Base-by-base conservation (phyloP, 2,329 filamentous ascomycete genomes). In the Aspergillus sp. region DNA sequence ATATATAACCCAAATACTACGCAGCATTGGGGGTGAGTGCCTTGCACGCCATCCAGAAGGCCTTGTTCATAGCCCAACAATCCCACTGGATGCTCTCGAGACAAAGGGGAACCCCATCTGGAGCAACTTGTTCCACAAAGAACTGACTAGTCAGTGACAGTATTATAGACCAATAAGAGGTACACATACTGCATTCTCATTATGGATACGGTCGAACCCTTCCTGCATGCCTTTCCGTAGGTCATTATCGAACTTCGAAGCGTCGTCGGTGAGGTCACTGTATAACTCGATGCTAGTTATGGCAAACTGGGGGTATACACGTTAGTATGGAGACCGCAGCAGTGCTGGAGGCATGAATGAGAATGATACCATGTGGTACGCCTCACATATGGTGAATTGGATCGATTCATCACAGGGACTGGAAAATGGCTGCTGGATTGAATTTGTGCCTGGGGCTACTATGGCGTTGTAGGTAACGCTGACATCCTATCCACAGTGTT, bases 91-190 rank as follows among this genome's bases (percentile, higher is more conserved):
- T 48, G 14, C 52, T 48, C 19, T 55, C 43, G 21, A 55, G 11
- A 14, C 52, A 55, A 19, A 55, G 52, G 15, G 52, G 52, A 40
- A 48, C 35, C n/a, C 35, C 52, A 37, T n/a, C 15, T 12, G 52
- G 44, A 14, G 52, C 52, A 27, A 55, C 43, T 1, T 55, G 40
- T 15, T 40, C 52, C 4, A 55, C 52, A 14, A 55, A 55, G 21
- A 15, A 35, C 52, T 55, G 15, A 21, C 8, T 21, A 33, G 21
- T 17, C n/a, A 21, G 27, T 7, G 31, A 39, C 17, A 45, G 27
- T 45, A 9, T 15, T 23, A 17, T 40, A 31, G 15, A 8, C 15
- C 44, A 23, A 9, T 19, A 21, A 15, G 21, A 14, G 8, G 14
- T 15, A 21, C 11, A 41, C 40, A 2, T 47, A 55, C 52, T 7